Conservation (phyloP, 441 rosid species). For the Syzygium syzygioides region DNA sequence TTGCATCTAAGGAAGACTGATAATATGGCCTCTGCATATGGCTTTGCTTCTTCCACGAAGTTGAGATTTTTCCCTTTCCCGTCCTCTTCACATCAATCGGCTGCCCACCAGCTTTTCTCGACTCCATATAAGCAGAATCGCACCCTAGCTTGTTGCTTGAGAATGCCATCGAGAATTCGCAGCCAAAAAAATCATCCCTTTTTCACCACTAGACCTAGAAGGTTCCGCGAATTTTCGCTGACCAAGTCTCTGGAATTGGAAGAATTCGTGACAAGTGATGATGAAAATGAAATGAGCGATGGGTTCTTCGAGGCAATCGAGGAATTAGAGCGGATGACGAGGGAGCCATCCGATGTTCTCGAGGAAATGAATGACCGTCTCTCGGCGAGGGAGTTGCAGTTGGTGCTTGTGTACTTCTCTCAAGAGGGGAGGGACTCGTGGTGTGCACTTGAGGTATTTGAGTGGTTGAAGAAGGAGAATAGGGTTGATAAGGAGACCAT, state of each 20-base stretch:
- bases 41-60: constrained; percentile 32
- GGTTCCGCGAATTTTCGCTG: constrained; percentile 25
- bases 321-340: constrained; percentile 78
- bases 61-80: constrained; percentile 20
- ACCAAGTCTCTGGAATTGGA: constrained; percentile 59
- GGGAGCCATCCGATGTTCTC: constrained; percentile 84
- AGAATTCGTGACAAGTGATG: constrained; percentile 54
- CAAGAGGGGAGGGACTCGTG: constrained; percentile 94
- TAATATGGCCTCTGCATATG: constrained; percentile 39
- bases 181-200: constrained; percentile 26
- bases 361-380: constrained; percentile 89
- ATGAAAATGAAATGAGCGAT: constrained; percentile 65
- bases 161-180: constrained; percentile 17
- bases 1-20: background rate
- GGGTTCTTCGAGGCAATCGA: constrained; percentile 83
- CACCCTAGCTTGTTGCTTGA: constrained; percentile 5
- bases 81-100: constrained; percentile 13
- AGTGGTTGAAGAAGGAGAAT: constrained; percentile 80
- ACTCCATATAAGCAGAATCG: constrained; percentile 8
- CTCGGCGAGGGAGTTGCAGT: constrained; percentile 66
- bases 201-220: constrained; percentile 11
- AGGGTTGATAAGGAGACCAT: constrained; percentile 79
- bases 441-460: constrained; percentile 95
- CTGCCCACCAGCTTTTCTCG: constrained; percentile 7
- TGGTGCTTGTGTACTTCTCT: constrained; percentile 84